These are phyloP conservation scores for Lithospermum erythrorhizon DNA, from an alignment of 257 asterid species.

Conservation along the genomic window DNA sequence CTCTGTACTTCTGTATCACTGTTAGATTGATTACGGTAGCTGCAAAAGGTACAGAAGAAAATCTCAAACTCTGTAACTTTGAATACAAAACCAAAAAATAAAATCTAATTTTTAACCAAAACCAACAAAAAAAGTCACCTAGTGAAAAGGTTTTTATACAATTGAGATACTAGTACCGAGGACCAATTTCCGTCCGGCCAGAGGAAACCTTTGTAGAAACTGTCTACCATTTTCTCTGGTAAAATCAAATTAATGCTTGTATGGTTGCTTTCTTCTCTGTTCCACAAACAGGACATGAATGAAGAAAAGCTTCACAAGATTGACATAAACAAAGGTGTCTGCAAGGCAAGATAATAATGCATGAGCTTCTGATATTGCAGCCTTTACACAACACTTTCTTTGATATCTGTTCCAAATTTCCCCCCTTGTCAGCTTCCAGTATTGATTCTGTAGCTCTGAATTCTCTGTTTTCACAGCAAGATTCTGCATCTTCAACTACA, in stretches of 20 bases:
- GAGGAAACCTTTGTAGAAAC: no score
- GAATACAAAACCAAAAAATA: neutral
- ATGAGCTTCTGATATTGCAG: conserved; percentile 36
- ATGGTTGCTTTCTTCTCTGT: conserved; percentile 42
- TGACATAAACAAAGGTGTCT: conserved; percentile 68
- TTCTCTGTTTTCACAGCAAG: conserved; percentile 28
- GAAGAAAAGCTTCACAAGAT: conserved; percentile 43
- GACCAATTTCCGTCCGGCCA: no score
- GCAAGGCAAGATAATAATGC: conserved; percentile 66
- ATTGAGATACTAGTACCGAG: no score
- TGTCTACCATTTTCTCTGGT: neutral
- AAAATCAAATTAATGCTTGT: conserved; percentile 34
- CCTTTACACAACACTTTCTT: conserved; percentile 38
- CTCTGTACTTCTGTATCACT: neutral
- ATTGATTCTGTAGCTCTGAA: neutral
- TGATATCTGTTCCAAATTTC: neutral
- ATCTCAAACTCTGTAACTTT: neutral
- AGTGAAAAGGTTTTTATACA: neutral
- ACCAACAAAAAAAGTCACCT: neutral
- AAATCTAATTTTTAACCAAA: neutral
- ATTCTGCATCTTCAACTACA: conserved; percentile 50
- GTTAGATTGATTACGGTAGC: conserved; percentile 1
- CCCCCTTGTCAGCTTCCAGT: neutral
- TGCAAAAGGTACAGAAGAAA: conserved; percentile 2
- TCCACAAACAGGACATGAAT: conserved; percentile 64